A percentile compares a stretch with the other conserved stretches of the same genome.
These are phyloP conservation scores for Candolleomyces eurysporus DNA, from an alignment of 768 basidiomycete species.

Conservation along the genomic window DNA sequence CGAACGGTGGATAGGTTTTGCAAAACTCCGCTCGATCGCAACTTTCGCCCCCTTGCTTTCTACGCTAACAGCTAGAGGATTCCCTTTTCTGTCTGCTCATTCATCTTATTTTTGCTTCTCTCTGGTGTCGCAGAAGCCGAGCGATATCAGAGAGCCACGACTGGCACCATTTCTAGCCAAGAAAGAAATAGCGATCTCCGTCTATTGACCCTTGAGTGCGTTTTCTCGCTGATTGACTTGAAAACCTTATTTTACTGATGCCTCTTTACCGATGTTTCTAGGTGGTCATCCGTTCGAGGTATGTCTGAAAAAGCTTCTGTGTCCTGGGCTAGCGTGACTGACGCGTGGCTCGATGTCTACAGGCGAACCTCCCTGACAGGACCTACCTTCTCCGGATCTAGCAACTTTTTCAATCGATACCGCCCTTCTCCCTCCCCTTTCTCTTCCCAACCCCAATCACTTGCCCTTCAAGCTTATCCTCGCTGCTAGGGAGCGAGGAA, in stretches of 20 bases:
- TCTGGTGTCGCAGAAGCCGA: constrained; percentile 11
- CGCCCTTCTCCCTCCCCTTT: constrained; percentile 8
- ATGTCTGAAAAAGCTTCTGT: constrained; percentile 9
- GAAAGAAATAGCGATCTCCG: constrained; percentile 78
- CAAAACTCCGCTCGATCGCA: constrained; percentile 1
- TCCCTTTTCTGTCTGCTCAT: neutral
- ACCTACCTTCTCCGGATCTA: constrained; percentile 13
- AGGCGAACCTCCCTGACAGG: constrained; percentile 83
- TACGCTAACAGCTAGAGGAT: neutral
- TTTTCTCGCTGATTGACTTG: constrained; percentile 12
- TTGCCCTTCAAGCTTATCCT: constrained; percentile 59
- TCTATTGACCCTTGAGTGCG: constrained; percentile 77
- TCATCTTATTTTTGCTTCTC: neutral
- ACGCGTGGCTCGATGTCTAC: constrained; percentile 15
- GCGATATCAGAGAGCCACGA: constrained; percentile 12
- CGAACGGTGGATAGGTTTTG: neutral
- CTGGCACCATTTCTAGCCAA: constrained; percentile 71
- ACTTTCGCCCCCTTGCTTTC: neutral
- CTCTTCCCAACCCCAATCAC: constrained; percentile 15
- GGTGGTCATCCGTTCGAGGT: constrained; percentile 84
- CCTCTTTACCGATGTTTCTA: constrained; percentile 25
- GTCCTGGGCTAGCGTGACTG: constrained; percentile 8
- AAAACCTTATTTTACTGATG: constrained; percentile 18
- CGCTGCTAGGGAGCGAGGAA: constrained; percentile 73
- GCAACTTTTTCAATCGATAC: constrained; percentile 5